Conservation (phyloP, 306 rosid species). For the Corylus heterophylla region DNA sequence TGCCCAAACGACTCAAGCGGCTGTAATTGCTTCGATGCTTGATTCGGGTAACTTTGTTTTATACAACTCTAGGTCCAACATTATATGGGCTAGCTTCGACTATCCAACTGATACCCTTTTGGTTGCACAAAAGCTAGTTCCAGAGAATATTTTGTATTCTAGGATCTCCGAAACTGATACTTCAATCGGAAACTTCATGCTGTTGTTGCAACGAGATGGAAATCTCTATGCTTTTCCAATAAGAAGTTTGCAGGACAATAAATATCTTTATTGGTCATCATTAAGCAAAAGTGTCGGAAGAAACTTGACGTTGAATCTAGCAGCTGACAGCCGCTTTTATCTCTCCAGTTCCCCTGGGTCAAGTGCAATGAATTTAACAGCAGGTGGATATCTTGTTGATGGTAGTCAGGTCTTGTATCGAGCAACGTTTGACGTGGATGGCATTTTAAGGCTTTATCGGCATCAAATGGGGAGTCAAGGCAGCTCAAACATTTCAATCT, state of each 20-base stretch:
- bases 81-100: slow-evolving; percentile 1
- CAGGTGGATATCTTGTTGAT: not conserved
- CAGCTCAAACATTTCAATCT: slow-evolving; percentile 1
- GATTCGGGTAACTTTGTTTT: slow-evolving; percentile 4
- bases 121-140: not conserved
- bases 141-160: not conserved
- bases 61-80: not conserved
- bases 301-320: not conserved
- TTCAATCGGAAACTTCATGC: slow-evolving; percentile 4
- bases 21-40: slow-evolving; percentile 9
- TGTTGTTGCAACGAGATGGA: not conserved
- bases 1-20: not conserved
- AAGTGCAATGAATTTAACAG: not conserved
- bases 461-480: slow-evolving; percentile 3
- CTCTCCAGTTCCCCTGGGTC: not conserved
- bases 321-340: not conserved
- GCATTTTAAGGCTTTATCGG: not conserved
- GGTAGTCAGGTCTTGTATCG: not conserved
- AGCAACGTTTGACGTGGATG: not conserved
- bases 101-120: not conserved
- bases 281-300: not conserved
- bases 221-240: not conserved
- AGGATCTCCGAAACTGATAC: not conserved
- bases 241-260: not conserved
- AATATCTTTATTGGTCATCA: not conserved